phyloP scores from a whole-genome alignment of 495 filamentous ascomycete genomes.

The Penicillium alfredii region DNA sequence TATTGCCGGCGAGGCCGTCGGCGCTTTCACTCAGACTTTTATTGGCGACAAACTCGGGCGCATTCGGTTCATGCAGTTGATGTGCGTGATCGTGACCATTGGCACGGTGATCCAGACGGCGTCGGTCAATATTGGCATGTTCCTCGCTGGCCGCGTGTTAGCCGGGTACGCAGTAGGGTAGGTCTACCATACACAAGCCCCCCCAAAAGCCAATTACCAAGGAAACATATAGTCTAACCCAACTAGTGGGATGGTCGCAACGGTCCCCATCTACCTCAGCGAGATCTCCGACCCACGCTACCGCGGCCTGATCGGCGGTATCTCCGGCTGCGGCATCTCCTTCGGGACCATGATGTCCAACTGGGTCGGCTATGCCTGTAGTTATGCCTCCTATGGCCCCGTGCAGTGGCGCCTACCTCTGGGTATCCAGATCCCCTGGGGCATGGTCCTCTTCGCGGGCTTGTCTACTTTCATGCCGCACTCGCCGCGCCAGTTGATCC shows the following conservation, averaged over 20 bases:
- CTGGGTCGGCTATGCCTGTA: slow-evolving; percentile 54
- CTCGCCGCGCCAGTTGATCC: slow-evolving; percentile 51
- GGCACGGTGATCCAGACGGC: slow-evolving; percentile 52
- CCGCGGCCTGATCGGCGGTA: slow-evolving; percentile 53
- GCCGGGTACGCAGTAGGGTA: slow-evolving; percentile 53
- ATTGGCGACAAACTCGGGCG: slow-evolving; percentile 52
- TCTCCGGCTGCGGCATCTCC: slow-evolving; percentile 52
- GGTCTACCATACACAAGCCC: slow-evolving; percentile 6
- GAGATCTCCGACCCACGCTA: slow-evolving; percentile 50
- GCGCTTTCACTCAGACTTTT: slow-evolving; percentile 47
- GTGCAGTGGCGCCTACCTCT: slow-evolving; percentile 54
- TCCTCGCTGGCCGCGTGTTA: slow-evolving; percentile 49
- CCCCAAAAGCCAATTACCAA: not conserved
- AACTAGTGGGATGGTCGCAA: slow-evolving; percentile 46
- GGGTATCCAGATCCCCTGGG: slow-evolving; percentile 55
- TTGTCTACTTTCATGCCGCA: slow-evolving; percentile 54
- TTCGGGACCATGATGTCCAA: slow-evolving; percentile 55
- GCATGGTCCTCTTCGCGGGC: slow-evolving; percentile 51
- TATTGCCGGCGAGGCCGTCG: slow-evolving; percentile 52
- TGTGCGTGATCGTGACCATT: slow-evolving; percentile 52
- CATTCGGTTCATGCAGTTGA: slow-evolving; percentile 53
- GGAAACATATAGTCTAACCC: not conserved
- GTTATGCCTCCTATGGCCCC: slow-evolving; percentile 48
- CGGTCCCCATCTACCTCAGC: slow-evolving; percentile 54
- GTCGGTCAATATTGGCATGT: slow-evolving; percentile 55